Evolutionary conservation across 75 land plant genomes (phyloP), one percentile per base, ranked within the genome.

Genomic region (Larix kaempferi): DNA sequence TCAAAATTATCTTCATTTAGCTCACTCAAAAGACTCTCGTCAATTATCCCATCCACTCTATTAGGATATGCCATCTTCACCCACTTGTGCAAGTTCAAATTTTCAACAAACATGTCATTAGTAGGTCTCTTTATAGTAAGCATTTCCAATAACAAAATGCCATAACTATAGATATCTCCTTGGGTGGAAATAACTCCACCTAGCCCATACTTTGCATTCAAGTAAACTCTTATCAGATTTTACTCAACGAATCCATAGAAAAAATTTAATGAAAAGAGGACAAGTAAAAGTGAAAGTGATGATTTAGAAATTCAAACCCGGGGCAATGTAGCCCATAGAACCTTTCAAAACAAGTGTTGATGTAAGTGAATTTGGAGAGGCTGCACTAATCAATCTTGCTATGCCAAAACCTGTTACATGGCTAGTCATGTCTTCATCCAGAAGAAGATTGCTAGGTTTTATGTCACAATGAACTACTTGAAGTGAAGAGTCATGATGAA

Each of bases 401-500:
- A 60, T 60, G 23, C 62, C 62, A 22, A 60, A 60, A n/a, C n/a
- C 62, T n/a, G 62, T 60, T n/a, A 23, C 22, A 60, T 60, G 62
- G 22, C 22, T 8, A 5, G n/a, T 60, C 54, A 75, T 44, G 71
- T 75, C 56, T 56, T 55, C 76, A 75, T 75, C 69, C 12, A 75
- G 11, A 29, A 75, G 58, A 57, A 75, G 4, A 57, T 75, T 75
- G 6, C 76, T 57, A 27, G 65, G 76, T 54, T 75, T 75, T 54
- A 57, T 52, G 25, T 57, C 73, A 61, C 63, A 61, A 2, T 25
- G 63, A 6, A 61, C n/a, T 61, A 61, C 27, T 25, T 61, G 25
- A 5, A n/a, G 0, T 11, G 63, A 22, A 22, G 63, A 60, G 25
- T 60, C 63, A 60, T 60, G 6, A 60, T 25, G 63, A 60, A 60